These are phyloP conservation scores for Neurospora intermedia DNA, from an alignment of 495 filamentous ascomycete genomes.

Conservation along the genomic window DNA sequence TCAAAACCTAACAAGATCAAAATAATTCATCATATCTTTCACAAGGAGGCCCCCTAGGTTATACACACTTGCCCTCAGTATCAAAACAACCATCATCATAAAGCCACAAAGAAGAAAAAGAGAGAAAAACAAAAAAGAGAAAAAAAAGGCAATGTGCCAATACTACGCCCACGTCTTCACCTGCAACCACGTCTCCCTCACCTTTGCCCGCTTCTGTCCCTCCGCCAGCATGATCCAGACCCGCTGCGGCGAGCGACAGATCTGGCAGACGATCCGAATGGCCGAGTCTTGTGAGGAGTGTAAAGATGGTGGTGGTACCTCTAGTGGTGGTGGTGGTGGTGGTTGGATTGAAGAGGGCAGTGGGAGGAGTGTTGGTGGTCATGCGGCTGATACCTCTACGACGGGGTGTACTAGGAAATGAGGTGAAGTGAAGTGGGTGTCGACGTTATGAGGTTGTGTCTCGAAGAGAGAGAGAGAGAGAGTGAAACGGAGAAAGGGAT, in stretches of 20 bases:
- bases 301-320: slow-evolving; percentile 3
- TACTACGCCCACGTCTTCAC: slow-evolving; percentile 24
- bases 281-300: slow-evolving; percentile 20
- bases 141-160: slow-evolving; percentile 18
- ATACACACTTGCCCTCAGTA: neutral
- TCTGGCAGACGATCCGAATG: slow-evolving; percentile 23
- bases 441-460: neutral
- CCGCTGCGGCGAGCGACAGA: slow-evolving; percentile 14
- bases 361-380: neutral
- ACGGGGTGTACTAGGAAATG: neutral
- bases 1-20: neutral
- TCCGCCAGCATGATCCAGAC: slow-evolving; percentile 21
- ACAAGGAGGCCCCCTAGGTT: neutral
- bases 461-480: neutral
- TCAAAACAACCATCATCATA: neutral
- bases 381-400: neutral
- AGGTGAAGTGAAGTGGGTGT: neutral
- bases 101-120: neutral
- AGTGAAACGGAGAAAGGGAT: too few species aligned
- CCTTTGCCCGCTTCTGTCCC: slow-evolving; percentile 20
- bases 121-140: too few species aligned
- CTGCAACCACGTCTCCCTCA: slow-evolving; percentile 17
- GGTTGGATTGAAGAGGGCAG: neutral
- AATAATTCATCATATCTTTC: neutral
- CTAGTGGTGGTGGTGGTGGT: neutral